phyloP scores from a whole-genome alignment of 169 alveolate genomes.

The Plasmodium gaboni region DNA sequence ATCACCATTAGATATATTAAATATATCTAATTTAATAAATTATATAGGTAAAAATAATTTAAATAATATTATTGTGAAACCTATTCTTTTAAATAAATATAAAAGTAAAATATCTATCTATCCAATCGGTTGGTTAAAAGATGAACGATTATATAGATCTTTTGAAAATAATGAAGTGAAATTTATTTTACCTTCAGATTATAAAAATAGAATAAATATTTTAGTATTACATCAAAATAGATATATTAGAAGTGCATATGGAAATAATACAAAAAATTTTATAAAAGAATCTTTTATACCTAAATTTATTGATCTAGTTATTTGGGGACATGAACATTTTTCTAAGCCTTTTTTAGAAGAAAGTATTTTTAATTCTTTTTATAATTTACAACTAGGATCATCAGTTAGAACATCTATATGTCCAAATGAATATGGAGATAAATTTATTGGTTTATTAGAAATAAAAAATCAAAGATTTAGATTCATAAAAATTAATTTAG shows the following conservation, averaged over 20 bases:
- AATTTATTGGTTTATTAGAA: constrained; percentile 92
- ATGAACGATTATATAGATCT: constrained; percentile 93
- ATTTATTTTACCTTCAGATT: constrained; percentile 89
- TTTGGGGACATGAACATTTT: constrained; percentile 98
- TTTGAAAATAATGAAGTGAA: constrained; percentile 90
- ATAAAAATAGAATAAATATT: constrained; percentile 91
- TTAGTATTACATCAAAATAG: constrained; percentile 96
- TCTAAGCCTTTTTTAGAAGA: constrained; percentile 88
- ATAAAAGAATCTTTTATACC: constrained; percentile 92
- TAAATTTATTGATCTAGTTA: constrained; percentile 90
- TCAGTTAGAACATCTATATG: constrained; percentile 95
- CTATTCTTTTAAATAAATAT: constrained; percentile 92
- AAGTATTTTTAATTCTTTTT: constrained; percentile 88
- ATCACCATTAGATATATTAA: constrained; percentile 80
- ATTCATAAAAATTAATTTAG: constrained; percentile 90
- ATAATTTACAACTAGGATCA: constrained; percentile 90
- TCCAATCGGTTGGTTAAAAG: constrained; percentile 97
- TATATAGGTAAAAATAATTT: constrained; percentile 93
- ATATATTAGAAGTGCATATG: constrained; percentile 89
- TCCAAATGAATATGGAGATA: constrained; percentile 93
- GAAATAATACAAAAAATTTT: constrained; percentile 87
- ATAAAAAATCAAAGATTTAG: constrained; percentile 87
- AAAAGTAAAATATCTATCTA: constrained; percentile 94
- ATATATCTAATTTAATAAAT: constrained; percentile 89
- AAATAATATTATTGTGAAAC: constrained; percentile 90